Percentiles rank a stretch among this genome's conserved stretches.
phyloP scores from a whole-genome alignment of 306 rosid genomes.

The Prosopis cineraria region DNA sequence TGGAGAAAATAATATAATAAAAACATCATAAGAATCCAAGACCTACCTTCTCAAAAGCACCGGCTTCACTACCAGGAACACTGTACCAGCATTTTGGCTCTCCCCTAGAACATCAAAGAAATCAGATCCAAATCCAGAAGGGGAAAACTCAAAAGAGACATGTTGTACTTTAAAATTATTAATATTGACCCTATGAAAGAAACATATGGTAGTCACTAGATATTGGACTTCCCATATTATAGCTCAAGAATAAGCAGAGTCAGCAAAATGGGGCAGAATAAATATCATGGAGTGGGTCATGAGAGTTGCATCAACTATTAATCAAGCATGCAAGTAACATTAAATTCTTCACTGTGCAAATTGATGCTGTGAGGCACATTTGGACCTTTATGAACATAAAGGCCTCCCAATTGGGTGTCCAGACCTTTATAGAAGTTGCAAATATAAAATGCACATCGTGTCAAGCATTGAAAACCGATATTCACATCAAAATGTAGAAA shows the following conservation, averaged over 20 bases:
- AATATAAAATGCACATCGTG: not conserved
- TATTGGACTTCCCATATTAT: slow-evolving; percentile 12
- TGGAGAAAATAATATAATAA: not conserved
- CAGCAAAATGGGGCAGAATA: not conserved
- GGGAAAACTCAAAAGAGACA: slow-evolving; percentile 13
- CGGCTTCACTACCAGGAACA: slow-evolving; percentile 88
- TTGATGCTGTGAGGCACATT: slow-evolving; percentile 6
- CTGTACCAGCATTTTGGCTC: slow-evolving; percentile 99
- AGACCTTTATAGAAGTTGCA: not conserved
- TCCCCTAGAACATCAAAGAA: slow-evolving; percentile 72
- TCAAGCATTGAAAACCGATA: not conserved
- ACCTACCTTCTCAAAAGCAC: slow-evolving; percentile 87
- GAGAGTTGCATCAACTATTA: not conserved
- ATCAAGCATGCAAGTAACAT: not conserved
- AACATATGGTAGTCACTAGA: slow-evolving; percentile 3
- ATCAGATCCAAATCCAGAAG: slow-evolving; percentile 27
- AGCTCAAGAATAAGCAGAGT: slow-evolving; percentile 13
- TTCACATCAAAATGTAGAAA: slow-evolving; percentile 16
- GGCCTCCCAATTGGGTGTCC: not conserved
- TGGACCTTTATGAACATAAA: slow-evolving; percentile 15
- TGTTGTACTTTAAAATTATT: slow-evolving; percentile 22
- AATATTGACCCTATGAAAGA: slow-evolving; percentile 8
- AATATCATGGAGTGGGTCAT: not conserved
- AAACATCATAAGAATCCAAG: slow-evolving; percentile 31
- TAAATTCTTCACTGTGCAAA: slow-evolving; percentile 1